Evolutionary conservation across 495 filamentous ascomycete species (phyloP).

Genomic region (Entonaema liquescens): DNA sequence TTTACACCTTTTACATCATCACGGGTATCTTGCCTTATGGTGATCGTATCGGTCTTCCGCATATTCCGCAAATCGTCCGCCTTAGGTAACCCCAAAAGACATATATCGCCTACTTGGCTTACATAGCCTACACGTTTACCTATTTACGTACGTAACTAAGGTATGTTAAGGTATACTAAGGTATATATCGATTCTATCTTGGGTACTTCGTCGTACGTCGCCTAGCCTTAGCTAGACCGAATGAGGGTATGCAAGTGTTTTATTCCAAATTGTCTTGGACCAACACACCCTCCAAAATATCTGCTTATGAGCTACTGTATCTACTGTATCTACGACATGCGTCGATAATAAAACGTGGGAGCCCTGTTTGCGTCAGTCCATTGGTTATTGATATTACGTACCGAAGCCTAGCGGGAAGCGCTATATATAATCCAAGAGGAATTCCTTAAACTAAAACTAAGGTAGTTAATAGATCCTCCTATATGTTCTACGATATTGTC

Average conservation of each 20-base stretch:
- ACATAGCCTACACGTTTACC: background rate
- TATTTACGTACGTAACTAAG: background rate
- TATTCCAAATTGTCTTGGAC: background rate
- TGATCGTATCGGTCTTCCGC: background rate
- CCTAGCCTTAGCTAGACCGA: background rate
- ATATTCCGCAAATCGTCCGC: background rate
- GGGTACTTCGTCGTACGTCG: background rate
- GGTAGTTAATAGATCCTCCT: conserved; percentile 14
- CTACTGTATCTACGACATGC: conserved; percentile 8
- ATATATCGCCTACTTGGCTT: background rate
- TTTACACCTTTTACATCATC: background rate
- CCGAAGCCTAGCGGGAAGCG: conserved; percentile 4
- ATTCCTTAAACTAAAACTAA: background rate
- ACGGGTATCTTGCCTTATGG: background rate
- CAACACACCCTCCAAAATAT: background rate
- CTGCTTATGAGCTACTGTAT: conserved; percentile 1
- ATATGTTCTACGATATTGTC: background rate
- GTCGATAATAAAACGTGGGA: conserved; percentile 35
- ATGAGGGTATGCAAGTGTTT: background rate
- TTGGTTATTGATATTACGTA: conserved; percentile 2
- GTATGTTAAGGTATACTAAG: background rate
- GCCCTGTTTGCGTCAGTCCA: conserved; percentile 29
- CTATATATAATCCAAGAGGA: conserved; percentile 10
- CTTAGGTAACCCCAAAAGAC: conserved; percentile 1
- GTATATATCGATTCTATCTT: background rate